Conservation (phyloP, 352 stramenopile genomes). For the Globisporangium cederbergense region DNA sequence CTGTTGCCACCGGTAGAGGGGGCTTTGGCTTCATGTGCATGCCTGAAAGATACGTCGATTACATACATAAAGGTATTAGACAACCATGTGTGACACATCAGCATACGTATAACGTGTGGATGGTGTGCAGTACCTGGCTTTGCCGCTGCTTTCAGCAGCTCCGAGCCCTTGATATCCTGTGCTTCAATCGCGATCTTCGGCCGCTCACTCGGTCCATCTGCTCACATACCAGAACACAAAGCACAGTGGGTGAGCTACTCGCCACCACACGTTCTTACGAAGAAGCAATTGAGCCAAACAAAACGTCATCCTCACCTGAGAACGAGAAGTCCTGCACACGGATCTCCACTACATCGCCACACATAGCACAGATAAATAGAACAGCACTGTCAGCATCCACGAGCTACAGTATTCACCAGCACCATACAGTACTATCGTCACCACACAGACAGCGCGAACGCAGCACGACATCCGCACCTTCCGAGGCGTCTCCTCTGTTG, state of each 20-base stretch:
- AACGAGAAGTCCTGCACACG: slow-evolving; percentile 68
- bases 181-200: slow-evolving; percentile 48
- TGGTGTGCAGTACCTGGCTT: slow-evolving; percentile 3
- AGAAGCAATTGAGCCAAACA: background rate
- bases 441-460: background rate
- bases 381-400: background rate
- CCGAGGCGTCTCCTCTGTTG: background rate
- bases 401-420: background rate
- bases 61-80: background rate
- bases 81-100: background rate
- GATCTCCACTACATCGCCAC: slow-evolving; percentile 39
- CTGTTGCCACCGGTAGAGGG: background rate
- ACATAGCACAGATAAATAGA: slow-evolving; percentile 1
- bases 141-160: slow-evolving; percentile 20
- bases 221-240: background rate
- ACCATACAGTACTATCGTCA: background rate
- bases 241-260: background rate
- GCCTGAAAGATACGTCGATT: background rate
- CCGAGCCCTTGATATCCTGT: slow-evolving; percentile 52
- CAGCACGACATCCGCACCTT: slow-evolving; percentile 10
- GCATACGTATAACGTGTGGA: background rate
- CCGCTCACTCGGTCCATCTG: slow-evolving; percentile 40
- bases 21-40: background rate
- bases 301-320: slow-evolving; percentile 30
- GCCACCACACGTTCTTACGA: background rate